Evolutionary conservation across 2,329 filamentous ascomycete species (phyloP), one percentile per base, ranked within the genome.

Genomic region (Trichoderma citrinoviride): DNA sequence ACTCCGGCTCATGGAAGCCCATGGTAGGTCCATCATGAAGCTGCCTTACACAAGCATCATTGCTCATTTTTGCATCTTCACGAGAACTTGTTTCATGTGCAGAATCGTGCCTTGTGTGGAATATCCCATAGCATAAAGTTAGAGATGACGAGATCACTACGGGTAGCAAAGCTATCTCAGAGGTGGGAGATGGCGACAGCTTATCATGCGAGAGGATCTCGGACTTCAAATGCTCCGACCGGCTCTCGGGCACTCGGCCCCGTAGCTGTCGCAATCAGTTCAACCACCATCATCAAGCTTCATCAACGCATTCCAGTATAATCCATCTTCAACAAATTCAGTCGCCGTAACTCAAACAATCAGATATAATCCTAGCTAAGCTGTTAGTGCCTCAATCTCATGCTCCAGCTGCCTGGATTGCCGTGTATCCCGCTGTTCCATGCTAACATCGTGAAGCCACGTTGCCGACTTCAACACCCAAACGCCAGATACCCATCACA

Each of bases 401-500:
- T 33, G 37, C 27, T 23, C 21, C 47, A 41, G 44, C 27, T 14
- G 3, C 44, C 41, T 40, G 27, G 25, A 41, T 40, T 19, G 33
- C 47, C 47, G 47, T 27, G 10, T 50, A 27, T 50, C 23, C 25
- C n/a, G 19, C 21, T 25, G 19, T n/a, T 15, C 52, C 19, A 40
- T 44, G 21, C 37, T 44, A 44, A 61, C 47, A 37, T 46, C 3
- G n/a, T n/a, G 21, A 40, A 62, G 60, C 60, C 49, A 62, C 60
- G 49, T 44, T 50, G 49, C 49, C 19, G 21, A 21, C 33, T 17
- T 4, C 19, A 3, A 7, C 40, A 3, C 58, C 47, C 8, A 14
- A 43, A 61, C 47, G 52, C 47, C 58, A 41, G 10, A 40, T 61
- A n/a, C 46, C 33, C 41, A n/a, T 49, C 37, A 15, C 54, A 41